Conservation (phyloP, 306 rosid species). For the Lathyrus tuberosus region DNA sequence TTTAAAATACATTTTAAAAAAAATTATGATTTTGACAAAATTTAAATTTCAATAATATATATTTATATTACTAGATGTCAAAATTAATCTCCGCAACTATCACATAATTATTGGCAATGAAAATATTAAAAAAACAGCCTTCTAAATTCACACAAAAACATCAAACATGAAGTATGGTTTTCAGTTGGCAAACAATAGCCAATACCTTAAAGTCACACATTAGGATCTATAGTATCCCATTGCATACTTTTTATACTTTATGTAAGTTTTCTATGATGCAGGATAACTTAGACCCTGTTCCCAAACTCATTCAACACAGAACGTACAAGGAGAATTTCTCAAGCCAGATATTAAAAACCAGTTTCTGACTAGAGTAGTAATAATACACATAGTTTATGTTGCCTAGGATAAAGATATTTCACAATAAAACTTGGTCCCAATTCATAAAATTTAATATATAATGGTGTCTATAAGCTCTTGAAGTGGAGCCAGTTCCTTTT, state of each 20-base stretch:
- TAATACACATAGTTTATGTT: conserved; percentile 35
- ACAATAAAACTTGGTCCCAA: conserved; percentile 37
- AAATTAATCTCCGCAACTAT: too few species aligned
- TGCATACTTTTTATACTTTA: conserved; percentile 12
- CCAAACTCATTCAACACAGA: conserved; percentile 37
- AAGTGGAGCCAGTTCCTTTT: conserved; percentile 98
- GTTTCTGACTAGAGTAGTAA: conserved; percentile 38
- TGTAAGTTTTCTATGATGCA: conserved; percentile 20
- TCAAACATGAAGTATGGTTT: conserved; percentile 15
- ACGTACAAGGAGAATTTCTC: conserved; percentile 40
- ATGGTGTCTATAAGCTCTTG: conserved; percentile 98
- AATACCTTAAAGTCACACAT: conserved; percentile 6
- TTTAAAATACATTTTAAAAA: too few species aligned
- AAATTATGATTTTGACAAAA: too few species aligned
- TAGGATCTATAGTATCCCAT: conserved; percentile 29
- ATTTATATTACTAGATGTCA: too few species aligned
- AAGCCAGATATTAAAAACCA: conserved; percentile 43
- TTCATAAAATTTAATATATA: conserved; percentile 54
- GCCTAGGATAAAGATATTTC: conserved; percentile 40
- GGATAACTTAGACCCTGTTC: conserved; percentile 40
- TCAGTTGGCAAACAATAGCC: conserved; percentile 21
- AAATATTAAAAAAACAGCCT: conserved; percentile 28
- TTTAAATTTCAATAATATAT: too few species aligned
- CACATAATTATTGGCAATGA: not conserved
- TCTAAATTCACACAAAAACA: conserved; percentile 14